Evolutionary conservation across 352 stramenopile species (phyloP).

Genomic region (Pythium grandisporangium): DNA sequence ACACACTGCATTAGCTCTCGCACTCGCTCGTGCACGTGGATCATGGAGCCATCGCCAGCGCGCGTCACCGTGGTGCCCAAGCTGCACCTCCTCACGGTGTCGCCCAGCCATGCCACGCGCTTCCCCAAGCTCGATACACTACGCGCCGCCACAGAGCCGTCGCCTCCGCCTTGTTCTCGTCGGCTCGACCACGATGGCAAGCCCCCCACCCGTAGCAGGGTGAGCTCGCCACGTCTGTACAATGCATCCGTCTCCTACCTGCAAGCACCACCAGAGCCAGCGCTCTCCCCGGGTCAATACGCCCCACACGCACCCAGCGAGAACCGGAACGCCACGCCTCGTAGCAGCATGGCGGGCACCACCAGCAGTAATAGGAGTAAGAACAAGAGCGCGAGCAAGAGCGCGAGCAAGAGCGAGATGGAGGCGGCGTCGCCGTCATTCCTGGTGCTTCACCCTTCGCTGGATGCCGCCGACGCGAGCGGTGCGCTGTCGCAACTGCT

Average conservation of each 20-base stretch:
- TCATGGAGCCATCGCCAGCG: conserved; percentile 10
- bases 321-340: too few relatives aligned
- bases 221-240: conserved; percentile 8
- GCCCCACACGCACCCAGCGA: too few relatives aligned
- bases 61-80: conserved; percentile 4
- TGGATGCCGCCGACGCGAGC: conserved; percentile 44
- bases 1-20: too few relatives aligned
- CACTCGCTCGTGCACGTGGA: too few relatives aligned
- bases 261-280: background rate
- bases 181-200: conserved; percentile 2
- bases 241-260: conserved; percentile 5
- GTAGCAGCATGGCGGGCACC: too few relatives aligned
- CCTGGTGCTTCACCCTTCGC: conserved; percentile 37
- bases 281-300: background rate
- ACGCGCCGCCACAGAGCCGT: background rate
- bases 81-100: conserved; percentile 8
- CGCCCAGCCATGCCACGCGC: background rate
- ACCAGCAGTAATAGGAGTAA: too few relatives aligned
- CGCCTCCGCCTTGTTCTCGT: conserved; percentile 1
- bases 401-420: background rate
- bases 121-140: conserved; percentile 8
- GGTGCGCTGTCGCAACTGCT: conserved; percentile 49
- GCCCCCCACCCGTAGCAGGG: conserved; percentile 2
- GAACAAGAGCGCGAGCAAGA: conserved; percentile 1
- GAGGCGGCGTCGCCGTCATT: too few relatives aligned